A percentile compares a stretch with the other conserved stretches of the same genome.
phyloP scores from a whole-genome alignment of 257 asterid genomes.

The Plantago major region DNA sequence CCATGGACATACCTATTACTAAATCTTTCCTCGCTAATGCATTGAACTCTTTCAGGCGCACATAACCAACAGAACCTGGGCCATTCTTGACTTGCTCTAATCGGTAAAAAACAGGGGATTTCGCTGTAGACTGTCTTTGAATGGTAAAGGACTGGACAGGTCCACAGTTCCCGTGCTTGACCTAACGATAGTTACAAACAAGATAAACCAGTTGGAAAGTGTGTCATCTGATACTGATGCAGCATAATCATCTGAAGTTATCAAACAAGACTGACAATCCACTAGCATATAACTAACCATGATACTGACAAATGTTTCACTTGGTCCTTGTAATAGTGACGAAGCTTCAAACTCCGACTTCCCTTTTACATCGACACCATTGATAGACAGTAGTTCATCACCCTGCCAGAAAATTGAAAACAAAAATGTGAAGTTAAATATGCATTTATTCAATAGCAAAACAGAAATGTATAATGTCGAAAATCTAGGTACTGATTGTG shows the following conservation, averaged over 20 bases:
- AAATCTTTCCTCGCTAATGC: slow-evolving; percentile 95
- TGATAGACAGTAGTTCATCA: slow-evolving; percentile 75
- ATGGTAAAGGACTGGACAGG: slow-evolving; percentile 64
- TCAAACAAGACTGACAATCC: slow-evolving; percentile 6
- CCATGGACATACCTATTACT: slow-evolving; percentile 56
- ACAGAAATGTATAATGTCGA: slow-evolving; percentile 3
- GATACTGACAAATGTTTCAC: slow-evolving; percentile 76
- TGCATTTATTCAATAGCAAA: slow-evolving; percentile 7
- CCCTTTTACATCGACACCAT: slow-evolving; percentile 81
- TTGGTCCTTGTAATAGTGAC: slow-evolving; percentile 83
- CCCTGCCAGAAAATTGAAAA: slow-evolving; percentile 48
- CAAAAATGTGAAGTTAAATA: slow-evolving; percentile 11
- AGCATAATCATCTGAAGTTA: slow-evolving; percentile 4
- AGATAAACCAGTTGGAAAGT: slow-evolving; percentile 20
- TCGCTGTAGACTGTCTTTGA: slow-evolving; percentile 88
- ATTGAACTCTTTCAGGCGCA: slow-evolving; percentile 95
- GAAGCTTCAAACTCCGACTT: slow-evolving; percentile 94
- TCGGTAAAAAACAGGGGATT: slow-evolving; percentile 85
- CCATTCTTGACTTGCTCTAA: slow-evolving; percentile 67
- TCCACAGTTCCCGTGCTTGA: slow-evolving; percentile 97
- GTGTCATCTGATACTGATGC: neutral
- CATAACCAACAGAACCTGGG: slow-evolving; percentile 71
- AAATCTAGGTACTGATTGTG: slow-evolving; percentile 1
- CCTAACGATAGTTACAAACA: slow-evolving; percentile 41
- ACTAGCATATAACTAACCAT: slow-evolving; percentile 38